Evolutionary conservation across 2,329 filamentous ascomycete genomes (phyloP), one percentile per base, ranked within the genome.

Genomic region (Shiraia sp.): DNA sequence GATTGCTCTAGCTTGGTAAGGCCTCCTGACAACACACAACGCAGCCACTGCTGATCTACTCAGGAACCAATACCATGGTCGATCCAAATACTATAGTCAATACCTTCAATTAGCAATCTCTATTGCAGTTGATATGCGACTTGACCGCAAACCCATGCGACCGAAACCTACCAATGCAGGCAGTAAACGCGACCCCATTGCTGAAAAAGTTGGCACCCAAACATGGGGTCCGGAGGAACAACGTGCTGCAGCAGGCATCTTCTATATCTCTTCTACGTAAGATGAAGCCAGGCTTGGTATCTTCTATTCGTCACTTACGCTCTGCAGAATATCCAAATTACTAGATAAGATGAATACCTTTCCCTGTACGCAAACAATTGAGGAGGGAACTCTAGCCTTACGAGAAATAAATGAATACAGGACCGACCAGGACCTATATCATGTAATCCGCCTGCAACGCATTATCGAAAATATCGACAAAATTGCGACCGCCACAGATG

Each of bases 191-290:
- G 55, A 55, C 27, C 52, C 56, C 12, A 46, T 59, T 13, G 48
- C 52, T n/a, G 38, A 38, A 8, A 42, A 29, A 14, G 35, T 40
- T 22, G 55, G 51, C 14, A 44, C 46, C n/a, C 38, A 36, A 36
- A 42, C 50, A 10, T 66, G 62, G 59, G 62, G 66, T 3, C 41
- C 50, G n/a, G 74, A 75, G 16, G 72, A 73, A 38, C 69, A 74
- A 36, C 65, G 74, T 32, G 72, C 73, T 2, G 62, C 73, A 10
- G 67, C 70, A 3, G 74, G 72, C 3, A 68, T 71, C 19, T 76
- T 71, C 45, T 74, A 72, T 45, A 52, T 76, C 10, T 69, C 70
- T 9, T 72, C 72, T 4, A 64, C 66, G 72, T 73, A 51, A 45
- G 66, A 59, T 8, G 19, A 14, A 16, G 4, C 25, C 15, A 1